Conservation (phyloP, 371 early-diverging fungal genomes). For the Umbelopsis sp. region DNA sequence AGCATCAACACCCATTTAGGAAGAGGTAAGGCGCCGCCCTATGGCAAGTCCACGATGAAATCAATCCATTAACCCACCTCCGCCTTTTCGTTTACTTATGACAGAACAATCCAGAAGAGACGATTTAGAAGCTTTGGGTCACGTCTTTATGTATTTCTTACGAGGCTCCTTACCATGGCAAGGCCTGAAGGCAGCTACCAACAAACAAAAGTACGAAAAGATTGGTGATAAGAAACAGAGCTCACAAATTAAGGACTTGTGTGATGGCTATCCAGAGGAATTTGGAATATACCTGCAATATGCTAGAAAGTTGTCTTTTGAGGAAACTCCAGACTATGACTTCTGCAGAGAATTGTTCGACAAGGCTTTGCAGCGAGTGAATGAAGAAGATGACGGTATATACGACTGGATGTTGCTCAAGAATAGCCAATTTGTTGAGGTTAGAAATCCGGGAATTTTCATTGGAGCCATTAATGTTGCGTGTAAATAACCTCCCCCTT, state of each 20-base stretch:
- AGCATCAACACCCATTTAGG: slow-evolving; percentile 97
- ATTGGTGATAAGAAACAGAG: slow-evolving; percentile 97
- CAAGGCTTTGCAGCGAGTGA: slow-evolving; percentile 69
- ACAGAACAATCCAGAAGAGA: slow-evolving; percentile 96
- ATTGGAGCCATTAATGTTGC: neutral
- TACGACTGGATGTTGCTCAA: slow-evolving; percentile 88
- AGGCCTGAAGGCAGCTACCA: slow-evolving; percentile 94
- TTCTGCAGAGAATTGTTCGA: slow-evolving; percentile 80
- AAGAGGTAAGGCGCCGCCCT: slow-evolving; percentile 50
- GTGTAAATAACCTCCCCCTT: neutral
- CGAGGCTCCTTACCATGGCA: slow-evolving; percentile 98
- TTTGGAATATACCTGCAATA: slow-evolving; percentile 87
- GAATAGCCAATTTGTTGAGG: slow-evolving; percentile 29
- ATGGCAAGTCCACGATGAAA: too few species aligned
- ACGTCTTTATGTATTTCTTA: slow-evolving; percentile 97
- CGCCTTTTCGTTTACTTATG: neutral
- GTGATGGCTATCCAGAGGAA: slow-evolving; percentile 89
- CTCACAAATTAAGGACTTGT: slow-evolving; percentile 83
- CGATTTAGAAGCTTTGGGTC: slow-evolving; percentile 97
- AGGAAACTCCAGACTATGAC: slow-evolving; percentile 94
- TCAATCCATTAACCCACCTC: too few species aligned
- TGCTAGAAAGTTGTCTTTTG: slow-evolving; percentile 86
- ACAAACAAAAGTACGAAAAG: slow-evolving; percentile 97
- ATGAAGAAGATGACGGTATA: slow-evolving; percentile 84
- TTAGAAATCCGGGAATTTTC: neutral